A percentile compares a stretch with the other conserved stretches of the same genome.
These are phyloP conservation scores for Scedosporium minutisporum DNA, from an alignment of 2,329 filamentous ascomycete genomes.

Conservation along the genomic window DNA sequence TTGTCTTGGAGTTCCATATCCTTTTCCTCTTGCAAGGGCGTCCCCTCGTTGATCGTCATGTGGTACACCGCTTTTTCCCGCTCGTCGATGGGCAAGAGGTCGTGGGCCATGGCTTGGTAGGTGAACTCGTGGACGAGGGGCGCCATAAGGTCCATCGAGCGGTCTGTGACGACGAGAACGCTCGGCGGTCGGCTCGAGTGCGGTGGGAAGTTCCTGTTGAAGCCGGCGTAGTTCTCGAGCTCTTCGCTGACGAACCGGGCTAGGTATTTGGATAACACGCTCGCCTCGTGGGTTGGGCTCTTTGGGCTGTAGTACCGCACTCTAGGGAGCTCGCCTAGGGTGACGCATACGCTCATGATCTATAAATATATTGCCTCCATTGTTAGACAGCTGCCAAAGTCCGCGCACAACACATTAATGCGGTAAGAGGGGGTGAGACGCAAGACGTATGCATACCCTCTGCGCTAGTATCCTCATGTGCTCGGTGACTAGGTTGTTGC, in stretches of 20 bases:
- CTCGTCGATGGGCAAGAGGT: conserved; percentile 80
- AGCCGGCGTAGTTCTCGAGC: conserved; percentile 79
- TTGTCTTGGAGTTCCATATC: conserved; percentile 87
- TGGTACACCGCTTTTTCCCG: conserved; percentile 81
- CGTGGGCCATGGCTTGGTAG: conserved; percentile 97
- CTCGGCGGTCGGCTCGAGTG: conserved; percentile 69
- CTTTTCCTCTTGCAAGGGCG: conserved; percentile 63
- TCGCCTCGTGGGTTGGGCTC: conserved; percentile 72
- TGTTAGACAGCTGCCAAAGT: background rate
- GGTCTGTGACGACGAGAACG: conserved; percentile 76
- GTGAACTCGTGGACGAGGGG: conserved; percentile 93
- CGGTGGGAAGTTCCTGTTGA: conserved; percentile 75
- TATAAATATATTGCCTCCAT: conserved; percentile 21
- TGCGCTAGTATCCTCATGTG: conserved; percentile 82
- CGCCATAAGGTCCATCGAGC: conserved; percentile 84
- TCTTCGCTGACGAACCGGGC: conserved; percentile 88
- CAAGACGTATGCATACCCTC: conserved; percentile 48
- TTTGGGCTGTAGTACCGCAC: conserved; percentile 82
- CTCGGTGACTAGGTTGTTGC: conserved; percentile 70
- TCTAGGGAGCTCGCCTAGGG: conserved; percentile 86
- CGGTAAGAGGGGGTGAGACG: conserved; percentile 11
- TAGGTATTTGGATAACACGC: conserved; percentile 76
- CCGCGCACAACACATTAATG: background rate
- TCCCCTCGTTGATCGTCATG: conserved; percentile 67
- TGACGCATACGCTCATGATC: conserved; percentile 81